Conservation (phyloP, 1,139 yeast genomes). For the Nakaseomyces uthaithaninus region DNA sequence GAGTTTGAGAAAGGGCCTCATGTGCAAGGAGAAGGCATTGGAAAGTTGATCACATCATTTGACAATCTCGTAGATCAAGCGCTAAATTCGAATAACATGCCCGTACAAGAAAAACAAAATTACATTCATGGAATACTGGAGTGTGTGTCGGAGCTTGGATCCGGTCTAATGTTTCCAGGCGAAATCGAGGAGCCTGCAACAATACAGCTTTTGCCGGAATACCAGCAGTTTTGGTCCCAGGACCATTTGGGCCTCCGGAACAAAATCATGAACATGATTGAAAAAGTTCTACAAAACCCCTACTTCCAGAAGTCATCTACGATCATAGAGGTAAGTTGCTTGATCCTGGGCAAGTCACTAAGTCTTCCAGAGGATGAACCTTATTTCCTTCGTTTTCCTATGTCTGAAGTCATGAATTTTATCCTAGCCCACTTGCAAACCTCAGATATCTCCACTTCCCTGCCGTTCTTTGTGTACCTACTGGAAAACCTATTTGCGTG, state of each 20-base stretch:
- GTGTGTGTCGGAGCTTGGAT: slow-evolving; percentile 61
- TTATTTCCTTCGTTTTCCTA: slow-evolving; percentile 24
- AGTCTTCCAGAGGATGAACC: slow-evolving; percentile 26
- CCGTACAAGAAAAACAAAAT: slow-evolving; percentile 17
- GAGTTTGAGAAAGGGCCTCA: slow-evolving; percentile 40
- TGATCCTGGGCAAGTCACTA: slow-evolving; percentile 28
- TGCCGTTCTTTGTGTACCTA: slow-evolving; percentile 27
- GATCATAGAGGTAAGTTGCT: slow-evolving; percentile 28
- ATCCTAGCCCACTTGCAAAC: slow-evolving; percentile 17
- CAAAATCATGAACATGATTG: slow-evolving; percentile 32
- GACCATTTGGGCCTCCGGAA: slow-evolving; percentile 38
- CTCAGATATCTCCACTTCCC: slow-evolving; percentile 20
- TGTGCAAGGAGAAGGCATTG: slow-evolving; percentile 34
- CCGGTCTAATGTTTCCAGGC: slow-evolving; percentile 54
- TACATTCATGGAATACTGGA: slow-evolving; percentile 48
- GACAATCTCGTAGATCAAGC: slow-evolving; percentile 19
- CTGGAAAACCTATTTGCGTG: slow-evolving; percentile 24
- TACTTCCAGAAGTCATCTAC: slow-evolving; percentile 21
- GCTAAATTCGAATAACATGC: slow-evolving; percentile 13
- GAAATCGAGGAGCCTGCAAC: slow-evolving; percentile 36
- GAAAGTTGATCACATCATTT: slow-evolving; percentile 26
- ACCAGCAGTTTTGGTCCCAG: slow-evolving; percentile 28
- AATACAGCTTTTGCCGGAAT: slow-evolving; percentile 27
- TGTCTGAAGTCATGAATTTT: slow-evolving; percentile 26
- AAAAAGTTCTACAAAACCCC: slow-evolving; percentile 17